phyloP scores from a whole-genome alignment of 805 yeast species.

The Candida sakaeoensis region DNA sequence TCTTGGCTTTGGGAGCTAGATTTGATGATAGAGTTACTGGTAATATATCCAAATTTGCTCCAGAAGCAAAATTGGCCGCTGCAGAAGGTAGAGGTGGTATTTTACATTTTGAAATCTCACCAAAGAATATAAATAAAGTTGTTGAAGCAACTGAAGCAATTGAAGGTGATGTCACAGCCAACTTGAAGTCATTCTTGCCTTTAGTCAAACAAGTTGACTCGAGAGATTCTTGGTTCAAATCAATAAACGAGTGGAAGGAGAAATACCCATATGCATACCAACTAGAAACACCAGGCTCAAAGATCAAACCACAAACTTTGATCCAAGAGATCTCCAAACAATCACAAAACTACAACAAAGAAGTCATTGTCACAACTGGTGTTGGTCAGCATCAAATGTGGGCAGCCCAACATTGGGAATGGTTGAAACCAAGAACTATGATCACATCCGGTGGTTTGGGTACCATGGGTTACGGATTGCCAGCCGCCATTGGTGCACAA shows the following conservation, averaged over 20 bases:
- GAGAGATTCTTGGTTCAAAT: conserved; percentile 78
- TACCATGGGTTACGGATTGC: conserved; percentile 97
- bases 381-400: conserved; percentile 99
- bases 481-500: conserved; percentile 98
- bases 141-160: conserved; percentile 94
- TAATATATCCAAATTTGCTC: conserved; percentile 82
- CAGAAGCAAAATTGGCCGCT: conserved; percentile 88
- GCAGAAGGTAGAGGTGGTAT: conserved; percentile 90
- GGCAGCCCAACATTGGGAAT: conserved; percentile 97
- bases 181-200: conserved; percentile 71
- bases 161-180: conserved; percentile 90
- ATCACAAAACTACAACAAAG: conserved; percentile 58
- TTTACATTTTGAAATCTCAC: conserved; percentile 90
- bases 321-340: conserved; percentile 74
- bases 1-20: conserved; percentile 93
- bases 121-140: conserved; percentile 96
- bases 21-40: conserved; percentile 98
- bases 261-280: conserved; percentile 83
- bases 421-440: conserved; percentile 89
- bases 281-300: conserved; percentile 73
- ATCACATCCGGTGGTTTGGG: conserved; percentile 99
- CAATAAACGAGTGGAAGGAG: conserved; percentile 76
- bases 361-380: conserved; percentile 91
- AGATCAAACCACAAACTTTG: conserved; percentile 90
- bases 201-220: conserved; percentile 57